Evolutionary conservation across 768 basidiomycete genomes (phyloP), one percentile per base, ranked within the genome.

Genomic region (Rhodotorula diobovata): DNA sequence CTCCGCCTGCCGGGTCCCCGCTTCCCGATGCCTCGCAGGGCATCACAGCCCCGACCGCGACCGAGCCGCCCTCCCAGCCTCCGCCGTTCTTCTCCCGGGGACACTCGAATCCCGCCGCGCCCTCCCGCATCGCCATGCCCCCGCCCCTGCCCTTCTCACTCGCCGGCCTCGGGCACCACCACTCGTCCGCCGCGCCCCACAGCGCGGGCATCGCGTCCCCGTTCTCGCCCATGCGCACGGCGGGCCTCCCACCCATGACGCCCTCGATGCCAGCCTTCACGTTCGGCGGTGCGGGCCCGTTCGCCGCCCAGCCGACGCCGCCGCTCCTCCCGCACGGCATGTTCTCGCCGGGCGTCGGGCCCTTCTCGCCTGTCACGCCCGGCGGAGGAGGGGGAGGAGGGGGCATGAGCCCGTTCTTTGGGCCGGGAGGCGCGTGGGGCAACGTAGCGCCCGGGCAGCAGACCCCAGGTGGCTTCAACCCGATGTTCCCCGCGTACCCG

Each of bases 231-330:
- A 64, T 45, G 54, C 48, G 63, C 45, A 35, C 65, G n/a, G 86
- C 88, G 72, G 89, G 90, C 0, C 82, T 93, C n/a, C 90, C 90
- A 23, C 89, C 91, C 3, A 92, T 96, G 77, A 96, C 94, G n/a
- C 93, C 94, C 0, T 90, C 89, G 70, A 97, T 98, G 94, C 95
- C 95, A 2, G 87, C 91, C 11, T 98, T 96, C 81, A 88, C 87
- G 21, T 94, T 96, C 80, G 83, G 89, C 41, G 58, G 58, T 14
- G 58, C 58, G 18, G 58, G 58, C 28, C 86, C 86, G 53, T 78
- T 76, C 64, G 77, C 79, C 46, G 66, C 65, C 6, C 58, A 59
- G 34, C 81, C 84, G 77, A 77, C 82, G 56, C 81, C 84, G 61
- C 82, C 82, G 16, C 61, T 83, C 53, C 71, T 81, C 71, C 80